Conservation (phyloP, 176 grass and related monocot genomes). For the Avena insularis region DNA sequence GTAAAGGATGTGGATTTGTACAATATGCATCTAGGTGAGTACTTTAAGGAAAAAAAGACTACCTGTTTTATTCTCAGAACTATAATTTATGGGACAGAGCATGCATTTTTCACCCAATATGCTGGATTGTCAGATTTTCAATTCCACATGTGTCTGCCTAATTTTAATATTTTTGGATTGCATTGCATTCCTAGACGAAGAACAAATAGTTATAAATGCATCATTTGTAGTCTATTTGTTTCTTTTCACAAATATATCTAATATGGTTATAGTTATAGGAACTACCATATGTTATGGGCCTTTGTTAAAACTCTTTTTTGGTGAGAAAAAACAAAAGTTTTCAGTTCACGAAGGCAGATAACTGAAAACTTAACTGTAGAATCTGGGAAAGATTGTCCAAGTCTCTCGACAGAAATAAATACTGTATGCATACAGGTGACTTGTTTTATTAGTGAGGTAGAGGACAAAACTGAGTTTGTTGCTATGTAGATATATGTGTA, state of each 20-base stretch:
- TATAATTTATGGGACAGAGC: constrained; percentile 16
- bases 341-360: neutral
- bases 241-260: constrained; percentile 17
- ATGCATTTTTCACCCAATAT: constrained; percentile 8
- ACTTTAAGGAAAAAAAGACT: neutral
- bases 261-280: neutral
- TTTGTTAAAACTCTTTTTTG: neutral
- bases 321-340: no score
- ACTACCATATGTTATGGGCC: neutral
- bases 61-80: neutral
- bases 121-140: neutral
- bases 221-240: neutral
- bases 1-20: constrained; percentile 98
- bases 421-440: neutral
- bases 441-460: constrained; percentile 1
- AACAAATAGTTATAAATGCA: neutral
- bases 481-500: constrained; percentile 8
- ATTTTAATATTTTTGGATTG: constrained; percentile 18
- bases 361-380: constrained; percentile 15
- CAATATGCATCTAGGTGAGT: constrained; percentile 76
- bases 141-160: constrained; percentile 5
- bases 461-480: neutral
- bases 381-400: neutral
- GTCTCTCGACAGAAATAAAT: neutral
- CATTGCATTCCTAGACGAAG: constrained; percentile 10